Base-by-base conservation (phyloP, 768 basidiomycete genomes). In the Neoboletus magnificus region DNA sequence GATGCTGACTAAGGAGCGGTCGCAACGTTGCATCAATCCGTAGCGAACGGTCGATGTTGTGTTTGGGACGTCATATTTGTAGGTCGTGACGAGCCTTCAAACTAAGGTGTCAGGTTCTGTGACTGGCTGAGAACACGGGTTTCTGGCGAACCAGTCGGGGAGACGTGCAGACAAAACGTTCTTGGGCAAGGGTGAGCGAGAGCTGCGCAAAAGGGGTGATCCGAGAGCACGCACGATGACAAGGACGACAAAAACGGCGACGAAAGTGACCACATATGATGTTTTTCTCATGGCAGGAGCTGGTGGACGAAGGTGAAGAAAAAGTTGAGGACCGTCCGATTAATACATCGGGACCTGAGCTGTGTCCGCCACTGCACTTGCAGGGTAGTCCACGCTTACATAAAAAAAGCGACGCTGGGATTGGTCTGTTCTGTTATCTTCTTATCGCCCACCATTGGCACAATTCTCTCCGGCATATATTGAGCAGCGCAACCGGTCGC, bases 251-350 rank as follows among this genome's bases (percentile, higher is more conserved):
- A 77, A 64, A 1, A 86, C 81, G 29, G 81, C 80, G 55, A 82
- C 59, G 60, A 88, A 85, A 0, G 87, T 81, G 49, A 87, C 58
- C 27, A 79, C 80, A 59, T 90, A 90, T 1, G 85, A 89, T 1
- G 78, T 81, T 63, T 86, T 88, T 59, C 87, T 77, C 87, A 89
- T 87, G 29, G 50, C 65, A 48, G 46, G 13, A 29, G 48, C 12
- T 48, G 48, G 35, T 27, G 45, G 48, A 30, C 18, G 47, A 22
- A 7, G 35, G 25, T 11, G 41, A 33, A 22, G 23, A n/a, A 6
- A 41, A 41, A 60, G 20, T 18, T 13, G 46, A 10, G 30, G 16
- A 13, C 32, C 16, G 20, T 27, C 30, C 12, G 27, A 20, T 10
- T 9, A 18, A 47, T 5, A 32, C 2, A 13, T 20, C 30, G 12